Percentiles rank a stretch among this genome's conserved stretches.
phyloP scores from a whole-genome alignment of 176 grass and related monocot genomes.

The Oropetium thomaeum region DNA sequence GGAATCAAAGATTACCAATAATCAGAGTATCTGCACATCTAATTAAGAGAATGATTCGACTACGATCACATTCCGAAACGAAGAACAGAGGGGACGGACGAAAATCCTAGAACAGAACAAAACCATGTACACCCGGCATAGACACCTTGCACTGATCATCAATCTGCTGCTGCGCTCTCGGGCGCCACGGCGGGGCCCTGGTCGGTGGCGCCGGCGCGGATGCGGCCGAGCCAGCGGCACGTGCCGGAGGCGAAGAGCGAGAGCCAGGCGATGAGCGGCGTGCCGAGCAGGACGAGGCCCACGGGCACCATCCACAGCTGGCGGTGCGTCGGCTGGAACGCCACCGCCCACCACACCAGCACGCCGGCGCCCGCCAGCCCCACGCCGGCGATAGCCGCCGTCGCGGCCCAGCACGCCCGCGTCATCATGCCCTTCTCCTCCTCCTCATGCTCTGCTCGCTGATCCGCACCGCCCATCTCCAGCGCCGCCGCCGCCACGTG shows the following conservation, averaged over 20 bases:
- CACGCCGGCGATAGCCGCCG: slow-evolving; percentile 31
- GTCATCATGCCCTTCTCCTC: background rate
- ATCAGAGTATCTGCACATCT: background rate
- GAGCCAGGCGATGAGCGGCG: slow-evolving; percentile 72
- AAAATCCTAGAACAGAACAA: background rate
- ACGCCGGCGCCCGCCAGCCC: slow-evolving; percentile 49
- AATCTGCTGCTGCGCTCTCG: too few relatives aligned
- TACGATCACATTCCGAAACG: background rate
- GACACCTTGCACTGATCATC: too few relatives aligned
- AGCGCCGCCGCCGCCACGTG: slow-evolving; percentile 23
- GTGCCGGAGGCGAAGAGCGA: slow-evolving; percentile 56
- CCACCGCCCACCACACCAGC: slow-evolving; percentile 77
- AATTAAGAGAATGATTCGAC: too few relatives aligned
- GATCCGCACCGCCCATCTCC: slow-evolving; percentile 25
- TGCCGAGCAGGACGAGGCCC: slow-evolving; percentile 78
- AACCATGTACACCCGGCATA: background rate
- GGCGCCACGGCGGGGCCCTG: background rate
- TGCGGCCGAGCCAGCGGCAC: slow-evolving; percentile 6
- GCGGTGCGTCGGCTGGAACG: slow-evolving; percentile 56
- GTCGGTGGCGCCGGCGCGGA: background rate
- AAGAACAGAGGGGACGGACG: background rate
- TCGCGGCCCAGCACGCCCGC: background rate
- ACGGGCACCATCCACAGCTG: slow-evolving; percentile 98
- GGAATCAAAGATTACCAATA: too few relatives aligned
- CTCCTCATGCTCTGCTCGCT: background rate